Base-by-base conservation (phyloP, 176 grass and related monocot species). In the Eragrostis nindensis region DNA sequence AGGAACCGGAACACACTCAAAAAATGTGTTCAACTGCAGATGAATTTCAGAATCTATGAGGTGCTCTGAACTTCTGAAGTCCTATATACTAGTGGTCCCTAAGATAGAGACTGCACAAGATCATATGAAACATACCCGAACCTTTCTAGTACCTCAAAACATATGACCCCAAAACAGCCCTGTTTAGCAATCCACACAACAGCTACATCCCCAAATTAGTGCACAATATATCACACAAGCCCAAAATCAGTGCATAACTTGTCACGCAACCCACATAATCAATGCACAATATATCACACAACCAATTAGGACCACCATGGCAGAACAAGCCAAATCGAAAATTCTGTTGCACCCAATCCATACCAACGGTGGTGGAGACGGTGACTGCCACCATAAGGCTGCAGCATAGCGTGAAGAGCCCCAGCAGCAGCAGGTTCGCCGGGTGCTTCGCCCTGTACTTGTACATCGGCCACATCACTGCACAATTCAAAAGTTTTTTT, bases 391-490 rank as follows among this genome's bases (percentile, higher is more conserved):
- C 24, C 66, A 56, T 61, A 68, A 89, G 40, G 83, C 92, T 94
- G 57, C 69, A 71, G 83, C 82, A 88, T 67, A 94, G 47, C 50
- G 92, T 91, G 86, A 82, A 94, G 44, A 89, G 19, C 0, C 32
- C 89, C 3, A 91, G 80, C 32, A 91, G 46, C 17, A 89, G 16
- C 46, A 94, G 74, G 69, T 89, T 94, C 36, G 60, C n/a, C 5
- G 92, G 89, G 65, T 91, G 92, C 66, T 36, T 84, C 66, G 87
- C 22, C 7, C 83, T 46, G 74, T 81, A 94, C 43, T 25, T 68
- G 49, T 89, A 11, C 89, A 94, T 85, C 47, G 89, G 92, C 70
- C 65, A 78, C 86, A 94, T 42, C 59, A 56, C 89, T 94, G 79
- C 77, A 39, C 39, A 73, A n/a, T n/a, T n/a, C n/a, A n/a, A n/a